Evolutionary conservation across 75 land plant species (phyloP), one percentile per base, ranked within the genome.

Genomic region (Selaginella moellendorffii): DNA sequence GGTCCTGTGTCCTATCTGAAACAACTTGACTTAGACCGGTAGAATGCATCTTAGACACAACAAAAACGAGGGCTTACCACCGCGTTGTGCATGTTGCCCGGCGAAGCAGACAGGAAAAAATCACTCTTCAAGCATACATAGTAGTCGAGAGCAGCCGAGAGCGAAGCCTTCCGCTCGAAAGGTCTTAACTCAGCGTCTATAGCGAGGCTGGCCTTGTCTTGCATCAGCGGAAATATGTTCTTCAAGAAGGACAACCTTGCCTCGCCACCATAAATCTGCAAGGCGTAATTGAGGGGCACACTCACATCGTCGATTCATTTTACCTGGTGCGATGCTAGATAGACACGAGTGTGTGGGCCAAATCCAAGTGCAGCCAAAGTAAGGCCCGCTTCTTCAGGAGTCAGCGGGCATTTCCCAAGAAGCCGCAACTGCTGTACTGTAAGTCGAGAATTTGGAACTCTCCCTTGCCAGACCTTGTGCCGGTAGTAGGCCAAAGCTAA

Each of bases 31-130:
- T n/a, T n/a, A n/a, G n/a, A n/a, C n/a, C n/a, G n/a, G n/a, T n/a
- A n/a, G n/a, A n/a, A n/a, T n/a, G n/a, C n/a, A n/a, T n/a, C n/a
- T n/a, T n/a, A n/a, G n/a, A n/a, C n/a, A n/a, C n/a, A n/a, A 27
- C 30, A 23, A 0, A n/a, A n/a, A n/a, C n/a, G n/a, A n/a, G n/a
- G n/a, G 52, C 66, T 80, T 77, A 90, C 97, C 88, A 90, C 14
- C 30, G 88, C 85, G 77, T 90, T 90, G 77, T 87, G 97, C 97
- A 90, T n/a, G n/a, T n/a, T n/a, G n/a, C n/a, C n/a, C n/a, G n/a
- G 87, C 19, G 91, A 90, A 54, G 97, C 97, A 25, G 92, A 87
- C 53, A 90, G 76, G 67, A 90, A 84, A 52, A 87, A 65, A 65
- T 87, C 80, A 61, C 92, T n/a, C n/a, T n/a, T 87, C 83, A 87